Evolutionary conservation across 495 filamentous ascomycete species (phyloP), one percentile per base, ranked within the genome.

Genomic region (Cercophora scortea): DNA sequence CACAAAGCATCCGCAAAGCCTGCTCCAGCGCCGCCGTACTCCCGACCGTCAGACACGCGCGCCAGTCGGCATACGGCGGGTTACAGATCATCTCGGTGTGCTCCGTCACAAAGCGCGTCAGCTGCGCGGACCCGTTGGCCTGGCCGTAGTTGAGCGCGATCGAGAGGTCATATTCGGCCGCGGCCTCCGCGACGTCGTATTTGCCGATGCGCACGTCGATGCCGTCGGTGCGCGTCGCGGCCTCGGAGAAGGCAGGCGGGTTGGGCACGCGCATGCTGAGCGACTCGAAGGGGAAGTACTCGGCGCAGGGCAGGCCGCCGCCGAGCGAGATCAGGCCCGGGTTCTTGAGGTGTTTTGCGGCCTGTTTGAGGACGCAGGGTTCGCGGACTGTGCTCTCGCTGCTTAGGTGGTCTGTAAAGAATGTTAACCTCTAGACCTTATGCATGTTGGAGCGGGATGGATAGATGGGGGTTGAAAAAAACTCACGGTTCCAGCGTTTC

Each of bases 81-180:
- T 78, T 66, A 61, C 85, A 80, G 17, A 87, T 76, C 38, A 91
- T 76, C 70, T 93, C 93, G 0, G 90, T 94, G 67, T 98, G 93
- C 71, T 97, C 93, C 0, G 89, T 94, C 40, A 95, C 75, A 64
- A 87, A 98, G 36, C 93, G 79, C 34, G 94, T 73, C 59, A 98
- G 64, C 69, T 96, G 93, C 2, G 91, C 86, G 33, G 89, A 79
- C 25, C 93, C 93, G 12, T 80, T 81, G 13, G 89, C 84, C 66
- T 95, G 88, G 5, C 84, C 87, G 67, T 98, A 98, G 70, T 97
- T 96, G 61, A 94, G 78, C 32, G 86, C 82, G 56, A 91, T 86
- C 50, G 83, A 75, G 47, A 96, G 79, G 66, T 96, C 89, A 57
- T 70, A 72, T 17, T 68, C 65, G 38, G 9, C 76, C 68, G 25